Conservation (phyloP, 176 grass and related monocot species). For the Poa annua region DNA sequence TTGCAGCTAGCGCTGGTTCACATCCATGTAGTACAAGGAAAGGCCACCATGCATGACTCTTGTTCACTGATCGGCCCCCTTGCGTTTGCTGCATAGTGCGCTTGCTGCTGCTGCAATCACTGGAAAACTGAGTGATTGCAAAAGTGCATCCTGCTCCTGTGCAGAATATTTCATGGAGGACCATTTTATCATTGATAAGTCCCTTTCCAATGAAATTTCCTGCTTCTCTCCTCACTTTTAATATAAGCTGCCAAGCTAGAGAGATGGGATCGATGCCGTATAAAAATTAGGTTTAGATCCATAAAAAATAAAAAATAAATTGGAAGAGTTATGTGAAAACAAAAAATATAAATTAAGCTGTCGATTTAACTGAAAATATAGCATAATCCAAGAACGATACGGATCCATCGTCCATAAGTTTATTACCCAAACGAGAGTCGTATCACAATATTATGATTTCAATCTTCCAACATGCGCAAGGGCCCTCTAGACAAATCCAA, state of each 20-base stretch:
- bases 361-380: neutral
- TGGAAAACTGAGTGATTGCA: neutral
- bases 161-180: conserved; percentile 16
- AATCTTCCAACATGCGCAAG: neutral
- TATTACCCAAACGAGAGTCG: neutral
- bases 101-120: conserved; percentile 9
- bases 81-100: conserved; percentile 9
- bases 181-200: neutral
- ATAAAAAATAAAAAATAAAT: neutral
- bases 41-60: neutral
- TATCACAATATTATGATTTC: neutral
- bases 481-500: neutral
- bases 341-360: neutral
- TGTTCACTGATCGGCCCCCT: neutral
- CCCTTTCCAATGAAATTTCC: neutral
- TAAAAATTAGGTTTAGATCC: neutral
- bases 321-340: neutral
- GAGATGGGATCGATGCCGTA: neutral
- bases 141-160: conserved; percentile 31
- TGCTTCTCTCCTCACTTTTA: neutral
- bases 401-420: no score
- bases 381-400: no score
- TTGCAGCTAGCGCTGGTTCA: conserved; percentile 8
- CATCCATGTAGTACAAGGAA: neutral
- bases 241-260: no score